Conservation (phyloP, 352 stramenopile genomes). For the Globisporangium yorkense region DNA sequence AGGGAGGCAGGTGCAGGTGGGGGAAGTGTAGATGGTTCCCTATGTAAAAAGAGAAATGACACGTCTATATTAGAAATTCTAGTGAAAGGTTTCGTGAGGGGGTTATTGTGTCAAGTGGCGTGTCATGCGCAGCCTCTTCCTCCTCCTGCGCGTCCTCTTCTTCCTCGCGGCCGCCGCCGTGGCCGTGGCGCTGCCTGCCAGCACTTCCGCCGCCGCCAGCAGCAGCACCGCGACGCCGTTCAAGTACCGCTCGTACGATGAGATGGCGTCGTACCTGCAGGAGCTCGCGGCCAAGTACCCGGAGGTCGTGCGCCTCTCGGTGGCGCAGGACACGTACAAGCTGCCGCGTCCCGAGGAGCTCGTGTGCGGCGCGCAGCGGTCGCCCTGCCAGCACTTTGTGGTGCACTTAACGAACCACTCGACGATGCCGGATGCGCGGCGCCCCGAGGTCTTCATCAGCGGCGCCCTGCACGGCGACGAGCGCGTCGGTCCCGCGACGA, state of each 20-base stretch:
- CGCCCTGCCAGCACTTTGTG: slow-evolving; percentile 78
- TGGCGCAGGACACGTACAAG: slow-evolving; percentile 79
- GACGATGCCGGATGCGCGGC: slow-evolving; percentile 55
- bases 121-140: background rate
- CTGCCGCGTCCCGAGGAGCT: slow-evolving; percentile 71
- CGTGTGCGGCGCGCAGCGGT: slow-evolving; percentile 45
- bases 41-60: no score
- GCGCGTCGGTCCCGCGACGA: slow-evolving; percentile 87
- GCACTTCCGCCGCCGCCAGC: background rate
- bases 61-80: no score
- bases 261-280: slow-evolving; percentile 59
- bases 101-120: no score
- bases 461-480: slow-evolving; percentile 97
- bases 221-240: slow-evolving; percentile 16
- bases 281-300: slow-evolving; percentile 72
- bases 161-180: background rate
- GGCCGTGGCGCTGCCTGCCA: no score
- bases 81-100: no score
- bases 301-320: slow-evolving; percentile 68
- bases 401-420: slow-evolving; percentile 88
- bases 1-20: no score
- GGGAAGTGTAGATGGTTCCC: no score
- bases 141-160: background rate
- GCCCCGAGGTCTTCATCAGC: slow-evolving; percentile 95
- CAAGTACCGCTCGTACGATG: slow-evolving; percentile 67